A percentile compares a stretch with the other conserved stretches of the same genome.
These are phyloP conservation scores for Suhomyces sp. DNA, from an alignment of 805 yeast genomes.

Conservation along the genomic window DNA sequence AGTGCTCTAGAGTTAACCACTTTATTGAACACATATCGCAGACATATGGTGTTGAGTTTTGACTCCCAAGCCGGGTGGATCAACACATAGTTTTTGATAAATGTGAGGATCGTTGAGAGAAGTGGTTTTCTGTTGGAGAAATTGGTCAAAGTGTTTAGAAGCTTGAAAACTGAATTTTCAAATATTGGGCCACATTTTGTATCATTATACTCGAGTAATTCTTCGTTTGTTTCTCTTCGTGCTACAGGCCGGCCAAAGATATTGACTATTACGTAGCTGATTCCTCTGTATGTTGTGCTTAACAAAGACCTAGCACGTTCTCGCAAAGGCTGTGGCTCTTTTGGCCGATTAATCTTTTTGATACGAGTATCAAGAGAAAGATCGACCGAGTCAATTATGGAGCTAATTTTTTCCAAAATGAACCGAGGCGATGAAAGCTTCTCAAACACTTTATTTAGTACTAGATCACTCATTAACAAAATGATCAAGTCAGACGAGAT, in stretches of 20 bases:
- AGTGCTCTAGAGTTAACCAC: conserved; percentile 3
- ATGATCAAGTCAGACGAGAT: conserved; percentile 22
- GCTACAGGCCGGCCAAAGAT: neutral
- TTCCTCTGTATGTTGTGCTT: neutral
- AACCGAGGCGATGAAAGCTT: conserved; percentile 27
- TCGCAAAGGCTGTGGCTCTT: neutral
- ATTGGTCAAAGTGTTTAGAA: conserved; percentile 17
- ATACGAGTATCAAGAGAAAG: neutral
- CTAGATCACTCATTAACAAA: conserved; percentile 28
- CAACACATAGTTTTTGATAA: neutral
- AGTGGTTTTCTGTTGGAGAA: conserved; percentile 19
- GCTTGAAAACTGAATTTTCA: conserved; percentile 16
- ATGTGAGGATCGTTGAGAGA: conserved; percentile 9
- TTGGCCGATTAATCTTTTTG: neutral
- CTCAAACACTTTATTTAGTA: conserved; percentile 21
- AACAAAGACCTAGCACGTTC: neutral
- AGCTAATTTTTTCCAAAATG: conserved; percentile 16
- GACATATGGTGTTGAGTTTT: conserved; percentile 2
- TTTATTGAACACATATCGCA: conserved; percentile 9
- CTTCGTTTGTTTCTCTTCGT: neutral
- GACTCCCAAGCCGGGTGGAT: conserved; percentile 1
- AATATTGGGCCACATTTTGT: conserved; percentile 3
- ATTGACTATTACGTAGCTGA: neutral
- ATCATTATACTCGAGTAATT: neutral
- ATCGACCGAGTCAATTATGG: conserved; percentile 6